Conservation (phyloP, 148 eudicot species). For the Oxyria digyna region DNA sequence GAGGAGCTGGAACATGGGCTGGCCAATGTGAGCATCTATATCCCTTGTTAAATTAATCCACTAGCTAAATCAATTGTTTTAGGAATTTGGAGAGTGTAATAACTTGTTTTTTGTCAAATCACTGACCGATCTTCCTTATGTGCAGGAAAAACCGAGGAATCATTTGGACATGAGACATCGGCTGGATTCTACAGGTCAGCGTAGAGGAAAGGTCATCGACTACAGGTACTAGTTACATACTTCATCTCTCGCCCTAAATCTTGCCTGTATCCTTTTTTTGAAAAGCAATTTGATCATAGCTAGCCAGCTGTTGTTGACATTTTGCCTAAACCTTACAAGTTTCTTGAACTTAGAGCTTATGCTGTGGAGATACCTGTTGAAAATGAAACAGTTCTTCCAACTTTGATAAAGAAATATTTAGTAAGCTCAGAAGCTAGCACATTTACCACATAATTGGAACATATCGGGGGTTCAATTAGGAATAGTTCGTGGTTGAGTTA, state of each 20-base stretch:
- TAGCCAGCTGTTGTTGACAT: neutral
- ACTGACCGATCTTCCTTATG: neutral
- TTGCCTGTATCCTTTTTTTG: neutral
- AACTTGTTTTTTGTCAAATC: neutral
- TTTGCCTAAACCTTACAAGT: neutral
- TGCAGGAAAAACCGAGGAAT: constrained; percentile 86
- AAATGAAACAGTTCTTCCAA: neutral
- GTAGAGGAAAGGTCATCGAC: constrained; percentile 90
- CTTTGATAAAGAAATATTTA: neutral
- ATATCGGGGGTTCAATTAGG: neutral
- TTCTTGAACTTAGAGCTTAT: neutral
- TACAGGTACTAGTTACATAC: constrained; percentile 53
- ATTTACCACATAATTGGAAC: neutral
- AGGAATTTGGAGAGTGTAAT: neutral
- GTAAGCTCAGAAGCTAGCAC: neutral
- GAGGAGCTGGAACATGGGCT: constrained; percentile 78
- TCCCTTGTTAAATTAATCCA: neutral
- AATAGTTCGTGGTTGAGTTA: neutral
- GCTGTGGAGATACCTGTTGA: neutral
- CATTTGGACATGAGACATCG: constrained; percentile 96
- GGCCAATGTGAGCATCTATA: constrained; percentile 46
- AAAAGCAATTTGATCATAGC: neutral
- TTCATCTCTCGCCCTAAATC: neutral
- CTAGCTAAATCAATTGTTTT: neutral
- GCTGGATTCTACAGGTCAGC: constrained; percentile 92